phyloP scores from a whole-genome alignment of 2,329 filamentous ascomycete genomes.

The Diaporthe australafricana region DNA sequence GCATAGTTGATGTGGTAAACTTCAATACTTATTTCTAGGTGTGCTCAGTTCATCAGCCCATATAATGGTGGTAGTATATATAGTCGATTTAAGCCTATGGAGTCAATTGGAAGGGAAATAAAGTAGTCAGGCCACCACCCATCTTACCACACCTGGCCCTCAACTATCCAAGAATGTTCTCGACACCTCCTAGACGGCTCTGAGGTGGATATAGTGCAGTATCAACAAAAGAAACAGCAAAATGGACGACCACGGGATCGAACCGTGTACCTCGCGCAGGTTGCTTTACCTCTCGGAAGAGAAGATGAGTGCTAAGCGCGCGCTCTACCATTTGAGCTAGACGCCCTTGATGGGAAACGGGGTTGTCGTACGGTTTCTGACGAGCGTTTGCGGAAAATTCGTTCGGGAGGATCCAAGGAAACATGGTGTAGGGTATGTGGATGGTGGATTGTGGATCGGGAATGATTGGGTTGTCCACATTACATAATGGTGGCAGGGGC shows the following conservation, averaged over 20 bases:
- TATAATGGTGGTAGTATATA: not conserved
- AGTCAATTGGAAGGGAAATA: not conserved
- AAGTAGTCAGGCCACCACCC: no score
- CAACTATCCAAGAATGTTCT: no score
- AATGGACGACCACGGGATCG: slow-evolving; percentile 31
- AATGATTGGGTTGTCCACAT: not conserved
- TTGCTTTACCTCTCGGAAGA: no score
- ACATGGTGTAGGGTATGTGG: not conserved
- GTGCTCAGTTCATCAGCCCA: not conserved
- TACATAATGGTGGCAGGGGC: not conserved
- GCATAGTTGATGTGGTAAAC: not conserved
- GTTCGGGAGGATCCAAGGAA: no score
- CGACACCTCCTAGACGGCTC: no score
- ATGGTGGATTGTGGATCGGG: not conserved
- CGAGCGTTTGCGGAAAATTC: not conserved
- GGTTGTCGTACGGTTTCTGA: not conserved
- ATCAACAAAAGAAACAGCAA: no score
- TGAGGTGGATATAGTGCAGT: no score
- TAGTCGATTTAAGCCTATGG: not conserved
- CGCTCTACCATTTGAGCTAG: slow-evolving; percentile 35
- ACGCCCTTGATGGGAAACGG: slow-evolving; percentile 8
- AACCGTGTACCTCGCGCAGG: slow-evolving; percentile 29
- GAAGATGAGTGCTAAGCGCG: slow-evolving; percentile 18
- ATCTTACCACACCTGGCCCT: no score
- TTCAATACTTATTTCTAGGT: not conserved